phyloP scores from a whole-genome alignment of 2,329 filamentous ascomycete species.

The Pleochaeta shiraiana region DNA sequence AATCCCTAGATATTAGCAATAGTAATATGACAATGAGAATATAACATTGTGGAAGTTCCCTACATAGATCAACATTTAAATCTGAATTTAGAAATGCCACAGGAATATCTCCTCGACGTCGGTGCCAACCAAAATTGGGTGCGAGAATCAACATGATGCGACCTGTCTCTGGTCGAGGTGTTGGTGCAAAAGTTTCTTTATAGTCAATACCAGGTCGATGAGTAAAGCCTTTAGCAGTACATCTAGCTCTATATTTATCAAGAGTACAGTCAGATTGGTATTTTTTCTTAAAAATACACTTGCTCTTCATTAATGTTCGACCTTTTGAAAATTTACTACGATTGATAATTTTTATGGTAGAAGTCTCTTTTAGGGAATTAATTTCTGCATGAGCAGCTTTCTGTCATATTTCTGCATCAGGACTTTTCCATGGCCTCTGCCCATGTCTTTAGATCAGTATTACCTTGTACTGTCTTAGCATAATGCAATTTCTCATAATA shows the following conservation, averaged over 20 bases:
- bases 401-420: background rate
- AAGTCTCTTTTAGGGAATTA: background rate
- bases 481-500: too few relatives aligned
- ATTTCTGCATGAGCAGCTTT: background rate
- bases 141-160: background rate
- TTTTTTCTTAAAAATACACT: background rate
- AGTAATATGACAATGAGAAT: background rate
- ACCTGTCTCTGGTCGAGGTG: background rate
- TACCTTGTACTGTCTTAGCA: background rate
- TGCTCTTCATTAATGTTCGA: background rate
- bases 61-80: background rate
- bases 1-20: too few relatives aligned
- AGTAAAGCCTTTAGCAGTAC: background rate
- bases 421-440: background rate
- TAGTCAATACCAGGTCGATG: slow-evolving; percentile 1
- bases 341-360: background rate
- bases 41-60: background rate
- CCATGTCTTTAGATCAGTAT: background rate
- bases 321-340: background rate
- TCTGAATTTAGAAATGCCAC: background rate
- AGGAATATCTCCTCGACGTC: background rate
- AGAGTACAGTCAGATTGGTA: background rate
- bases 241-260: background rate
- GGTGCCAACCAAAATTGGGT: background rate
- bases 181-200: background rate